Percentiles rank a stretch among this genome's conserved stretches.
These are phyloP conservation scores for Kuraishia hungarica DNA, from an alignment of 805 yeast species.

Conservation along the genomic window DNA sequence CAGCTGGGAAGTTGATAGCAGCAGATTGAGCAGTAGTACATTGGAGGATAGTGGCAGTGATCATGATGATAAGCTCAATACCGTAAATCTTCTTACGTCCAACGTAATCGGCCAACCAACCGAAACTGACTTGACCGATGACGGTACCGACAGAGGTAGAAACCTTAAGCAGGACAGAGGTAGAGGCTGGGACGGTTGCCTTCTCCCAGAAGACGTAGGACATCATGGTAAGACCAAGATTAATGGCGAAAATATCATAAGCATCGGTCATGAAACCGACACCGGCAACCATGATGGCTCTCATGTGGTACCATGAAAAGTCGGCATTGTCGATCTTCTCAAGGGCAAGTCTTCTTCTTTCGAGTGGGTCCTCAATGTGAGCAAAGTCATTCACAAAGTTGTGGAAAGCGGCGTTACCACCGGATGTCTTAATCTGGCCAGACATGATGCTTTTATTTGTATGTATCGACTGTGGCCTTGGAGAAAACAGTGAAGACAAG, in stretches of 20 bases:
- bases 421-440: slow-evolving; percentile 30
- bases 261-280: slow-evolving; percentile 92
- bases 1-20: slow-evolving; percentile 65
- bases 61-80: slow-evolving; percentile 77
- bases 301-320: slow-evolving; percentile 76
- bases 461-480: not conserved
- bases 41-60: slow-evolving; percentile 70
- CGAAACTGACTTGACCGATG: slow-evolving; percentile 82
- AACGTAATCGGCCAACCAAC: slow-evolving; percentile 68
- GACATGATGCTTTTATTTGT: not conserved
- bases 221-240: slow-evolving; percentile 75
- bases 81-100: slow-evolving; percentile 91
- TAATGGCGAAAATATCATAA: slow-evolving; percentile 87
- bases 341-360: slow-evolving; percentile 79
- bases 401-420: slow-evolving; percentile 86
- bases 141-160: slow-evolving; percentile 94
- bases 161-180: slow-evolving; percentile 70
- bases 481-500: not conserved
- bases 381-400: slow-evolving; percentile 74
- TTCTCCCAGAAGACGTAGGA: slow-evolving; percentile 60
- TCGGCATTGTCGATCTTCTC: slow-evolving; percentile 75
- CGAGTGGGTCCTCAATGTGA: slow-evolving; percentile 76
- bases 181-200: slow-evolving; percentile 55
- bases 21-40: slow-evolving; percentile 65
- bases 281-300: slow-evolving; percentile 82